Evolutionary conservation across 352 stramenopile genomes (phyloP), one percentile per base, ranked within the genome.

Genomic region (Phytopythium vexans): DNA sequence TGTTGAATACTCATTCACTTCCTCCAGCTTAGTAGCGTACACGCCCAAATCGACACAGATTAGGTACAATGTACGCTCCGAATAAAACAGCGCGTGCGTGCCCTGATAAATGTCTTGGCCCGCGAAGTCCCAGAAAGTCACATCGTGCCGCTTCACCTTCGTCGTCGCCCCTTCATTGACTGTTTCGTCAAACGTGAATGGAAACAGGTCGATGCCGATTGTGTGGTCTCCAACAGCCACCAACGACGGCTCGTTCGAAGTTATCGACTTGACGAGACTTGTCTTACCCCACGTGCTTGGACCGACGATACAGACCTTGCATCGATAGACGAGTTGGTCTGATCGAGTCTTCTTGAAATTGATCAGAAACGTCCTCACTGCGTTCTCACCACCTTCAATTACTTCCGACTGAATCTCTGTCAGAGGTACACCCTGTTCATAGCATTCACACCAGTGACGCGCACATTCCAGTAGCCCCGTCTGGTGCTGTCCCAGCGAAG

Each of bases 201-300:
- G 31, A 14, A 69, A 59, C 6, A 74, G 42, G 12, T 76, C 63
- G 15, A 76, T 70, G 6, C 67, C 67, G 43, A 72, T 66, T 3
- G 67, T 76, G 4, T 63, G 67, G 15, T 60, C 39, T 36, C 70
- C 63, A 10, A 58, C 54, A 6, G 47, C 34, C 15, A 63, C 57
- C 4, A 70, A 47, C 1, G 38, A 54, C 4, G 54, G 34, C 16
- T 37, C 9, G n/a, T 54, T 50, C n/a, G 41, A 47, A 10, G 27
- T 53, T 12, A 72, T 51, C 35, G 53, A 70, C 40, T 66, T 66
- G 41, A 72, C 64, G 39, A 76, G 50, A 35, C 63, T 72, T 0
- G 67, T 76, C 38, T 72, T 76, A 3, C 66, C 63, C 60, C 56
- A 70, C 14, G 49, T 36, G 9, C 53, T 76, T 9, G 59, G 57